Percentiles rank a stretch among this genome's conserved stretches.
These are phyloP conservation scores for Dryadomyces quercus-mongolicae DNA, from an alignment of 2,329 filamentous ascomycete genomes.

Conservation along the genomic window DNA sequence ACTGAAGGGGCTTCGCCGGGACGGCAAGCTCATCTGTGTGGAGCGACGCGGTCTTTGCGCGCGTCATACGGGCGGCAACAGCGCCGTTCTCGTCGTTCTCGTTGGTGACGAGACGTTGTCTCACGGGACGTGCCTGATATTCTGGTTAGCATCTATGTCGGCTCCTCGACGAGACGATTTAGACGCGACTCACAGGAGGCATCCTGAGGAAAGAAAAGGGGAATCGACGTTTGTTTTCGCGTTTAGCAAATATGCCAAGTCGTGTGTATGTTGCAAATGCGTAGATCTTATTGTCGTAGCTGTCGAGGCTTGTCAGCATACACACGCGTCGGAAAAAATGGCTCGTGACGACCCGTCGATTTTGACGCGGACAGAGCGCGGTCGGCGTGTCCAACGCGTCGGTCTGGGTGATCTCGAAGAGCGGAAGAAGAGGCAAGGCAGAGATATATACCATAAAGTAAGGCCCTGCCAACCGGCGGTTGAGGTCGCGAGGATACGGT, in stretches of 20 bases:
- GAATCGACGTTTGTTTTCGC: neutral
- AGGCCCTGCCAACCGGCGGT: neutral
- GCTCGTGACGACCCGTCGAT: neutral
- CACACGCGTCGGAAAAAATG: neutral
- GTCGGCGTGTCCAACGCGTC: neutral
- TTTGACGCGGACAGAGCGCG: neutral
- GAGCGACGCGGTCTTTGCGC: slow-evolving; percentile 76
- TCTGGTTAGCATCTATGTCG: too few relatives aligned
- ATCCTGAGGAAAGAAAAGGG: slow-evolving; percentile 2
- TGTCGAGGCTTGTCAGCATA: neutral
- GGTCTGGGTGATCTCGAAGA: neutral
- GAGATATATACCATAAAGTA: neutral
- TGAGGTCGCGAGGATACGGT: neutral
- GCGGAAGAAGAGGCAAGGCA: neutral
- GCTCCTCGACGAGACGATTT: neutral
- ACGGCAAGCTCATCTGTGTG: slow-evolving; percentile 49
- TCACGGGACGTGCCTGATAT: slow-evolving; percentile 44
- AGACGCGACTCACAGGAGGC: slow-evolving; percentile 11
- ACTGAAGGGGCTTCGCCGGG: slow-evolving; percentile 50
- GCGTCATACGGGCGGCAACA: slow-evolving; percentile 72
- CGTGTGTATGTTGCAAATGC: neutral
- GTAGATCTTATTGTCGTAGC: neutral
- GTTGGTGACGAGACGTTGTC: slow-evolving; percentile 67
- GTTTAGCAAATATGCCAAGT: neutral
- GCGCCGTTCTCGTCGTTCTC: slow-evolving; percentile 88